Conservation (phyloP, 805 yeast genomes). For the Metschnikowia corniflorae region DNA sequence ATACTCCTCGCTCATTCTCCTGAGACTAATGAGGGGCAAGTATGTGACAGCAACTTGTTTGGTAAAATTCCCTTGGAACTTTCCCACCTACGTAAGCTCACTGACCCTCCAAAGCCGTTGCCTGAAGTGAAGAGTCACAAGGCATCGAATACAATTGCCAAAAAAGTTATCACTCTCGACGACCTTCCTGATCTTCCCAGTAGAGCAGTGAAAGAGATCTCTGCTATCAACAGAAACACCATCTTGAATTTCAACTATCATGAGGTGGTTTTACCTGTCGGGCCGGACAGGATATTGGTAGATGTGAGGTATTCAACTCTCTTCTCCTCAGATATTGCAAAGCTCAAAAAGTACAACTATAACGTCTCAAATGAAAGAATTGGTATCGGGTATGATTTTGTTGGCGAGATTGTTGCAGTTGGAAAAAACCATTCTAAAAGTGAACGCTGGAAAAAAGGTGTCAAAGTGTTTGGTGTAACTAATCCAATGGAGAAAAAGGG, state of each 20-base stretch:
- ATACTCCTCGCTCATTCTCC: background rate
- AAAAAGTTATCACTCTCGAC: constrained; percentile 25
- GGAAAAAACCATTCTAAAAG: constrained; percentile 41
- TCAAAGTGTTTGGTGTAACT: constrained; percentile 60
- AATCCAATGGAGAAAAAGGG: constrained; percentile 54
- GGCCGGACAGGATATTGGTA: constrained; percentile 48
- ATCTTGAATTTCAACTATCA: constrained; percentile 53
- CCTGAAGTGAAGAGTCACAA: constrained; percentile 11
- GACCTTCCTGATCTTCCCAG: constrained; percentile 49
- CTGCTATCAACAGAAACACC: constrained; percentile 40
- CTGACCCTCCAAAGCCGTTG: constrained; percentile 29
- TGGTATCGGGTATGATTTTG: constrained; percentile 70
- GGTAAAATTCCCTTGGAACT: constrained; percentile 42
- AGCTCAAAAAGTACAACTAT: constrained; percentile 50
- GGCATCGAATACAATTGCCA: constrained; percentile 9
- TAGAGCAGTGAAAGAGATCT: constrained; percentile 40
- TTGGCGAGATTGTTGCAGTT: constrained; percentile 55
- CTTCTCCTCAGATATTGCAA: constrained; percentile 63
- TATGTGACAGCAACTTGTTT: constrained; percentile 27
- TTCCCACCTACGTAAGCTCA: constrained; percentile 29
- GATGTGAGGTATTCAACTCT: constrained; percentile 58
- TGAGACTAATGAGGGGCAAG: background rate
- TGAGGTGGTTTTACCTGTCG: constrained; percentile 47
- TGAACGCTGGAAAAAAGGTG: constrained; percentile 47
- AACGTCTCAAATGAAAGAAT: constrained; percentile 51